Conservation (phyloP, 805 yeast species). For the Barnettozyma californica region DNA sequence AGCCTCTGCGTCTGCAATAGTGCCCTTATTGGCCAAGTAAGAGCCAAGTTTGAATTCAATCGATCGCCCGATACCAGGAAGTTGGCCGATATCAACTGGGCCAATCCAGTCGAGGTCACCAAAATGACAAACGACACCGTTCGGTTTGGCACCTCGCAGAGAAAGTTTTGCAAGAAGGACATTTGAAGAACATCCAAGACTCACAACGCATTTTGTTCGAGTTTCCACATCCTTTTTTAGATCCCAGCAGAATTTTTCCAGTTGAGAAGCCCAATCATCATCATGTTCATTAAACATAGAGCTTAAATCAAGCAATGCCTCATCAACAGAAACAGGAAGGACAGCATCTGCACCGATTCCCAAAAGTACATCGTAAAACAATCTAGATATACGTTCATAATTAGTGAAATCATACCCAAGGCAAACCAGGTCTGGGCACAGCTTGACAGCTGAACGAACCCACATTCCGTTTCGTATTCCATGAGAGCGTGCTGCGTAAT, state of each 20-base stretch:
- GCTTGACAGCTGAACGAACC: slow-evolving; percentile 56
- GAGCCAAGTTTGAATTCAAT: slow-evolving; percentile 34
- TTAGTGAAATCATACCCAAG: slow-evolving; percentile 70
- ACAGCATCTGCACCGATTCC: slow-evolving; percentile 31
- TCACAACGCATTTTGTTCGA: slow-evolving; percentile 59
- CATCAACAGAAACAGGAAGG: slow-evolving; percentile 88
- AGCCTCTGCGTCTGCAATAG: slow-evolving; percentile 17
- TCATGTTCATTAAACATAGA: slow-evolving; percentile 24
- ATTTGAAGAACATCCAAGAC: slow-evolving; percentile 74
- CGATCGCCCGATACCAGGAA: slow-evolving; percentile 60
- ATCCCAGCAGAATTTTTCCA: slow-evolving; percentile 23
- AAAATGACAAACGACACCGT: slow-evolving; percentile 38
- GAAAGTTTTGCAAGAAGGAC: slow-evolving; percentile 77
- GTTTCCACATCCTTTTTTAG: slow-evolving; percentile 35
- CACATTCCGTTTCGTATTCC: slow-evolving; percentile 93
- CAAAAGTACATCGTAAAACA: slow-evolving; percentile 57
- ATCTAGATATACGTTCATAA: slow-evolving; percentile 61
- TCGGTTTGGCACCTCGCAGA: slow-evolving; percentile 71
- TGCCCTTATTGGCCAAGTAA: slow-evolving; percentile 29
- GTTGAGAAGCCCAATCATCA: slow-evolving; percentile 16
- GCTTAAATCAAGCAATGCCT: slow-evolving; percentile 72
- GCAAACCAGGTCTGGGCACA: slow-evolving; percentile 62
- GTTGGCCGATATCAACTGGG: background rate
- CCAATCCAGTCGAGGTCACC: slow-evolving; percentile 4
- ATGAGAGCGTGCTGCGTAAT: slow-evolving; percentile 72